These are phyloP conservation scores for Aspergillus nidulans DNA, from an alignment of 495 filamentous ascomycete species.

Conservation along the genomic window DNA sequence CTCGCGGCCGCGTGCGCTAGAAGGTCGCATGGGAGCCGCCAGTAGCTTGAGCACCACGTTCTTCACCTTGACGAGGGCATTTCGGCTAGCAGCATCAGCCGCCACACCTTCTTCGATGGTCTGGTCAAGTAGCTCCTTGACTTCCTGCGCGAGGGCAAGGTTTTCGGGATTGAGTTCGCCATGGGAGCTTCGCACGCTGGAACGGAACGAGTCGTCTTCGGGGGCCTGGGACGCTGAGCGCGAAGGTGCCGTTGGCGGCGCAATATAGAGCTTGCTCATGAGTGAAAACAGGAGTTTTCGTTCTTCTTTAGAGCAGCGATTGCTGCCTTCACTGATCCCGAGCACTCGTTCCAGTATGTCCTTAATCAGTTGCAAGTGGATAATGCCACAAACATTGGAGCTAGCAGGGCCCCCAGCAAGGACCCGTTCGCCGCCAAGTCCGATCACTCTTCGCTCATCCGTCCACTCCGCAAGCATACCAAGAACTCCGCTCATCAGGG, in stretches of 20 bases:
- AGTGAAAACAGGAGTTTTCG: conserved; percentile 74
- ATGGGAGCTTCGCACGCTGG: conserved; percentile 35
- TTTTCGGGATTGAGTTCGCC: conserved; percentile 34
- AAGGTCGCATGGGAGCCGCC: conserved; percentile 32
- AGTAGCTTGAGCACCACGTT: conserved; percentile 50
- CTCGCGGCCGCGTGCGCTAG: conserved; percentile 29
- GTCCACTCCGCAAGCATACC: conserved; percentile 93
- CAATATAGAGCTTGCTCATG: conserved; percentile 78
- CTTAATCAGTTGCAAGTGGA: conserved; percentile 34
- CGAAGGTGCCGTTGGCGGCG: conserved; percentile 43
- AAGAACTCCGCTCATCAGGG: conserved; percentile 66
- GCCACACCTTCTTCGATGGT: conserved; percentile 69
- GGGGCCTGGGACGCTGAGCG: conserved; percentile 37
- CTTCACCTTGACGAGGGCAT: conserved; percentile 76
- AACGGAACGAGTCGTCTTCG: conserved; percentile 39
- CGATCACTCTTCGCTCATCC: conserved; percentile 81
- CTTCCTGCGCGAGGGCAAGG: conserved; percentile 33
- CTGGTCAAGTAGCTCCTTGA: conserved; percentile 51
- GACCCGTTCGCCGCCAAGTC: conserved; percentile 54
- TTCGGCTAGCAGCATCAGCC: conserved; percentile 64
- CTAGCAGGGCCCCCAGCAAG: conserved; percentile 52
- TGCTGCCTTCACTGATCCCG: conserved; percentile 29
- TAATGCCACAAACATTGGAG: conserved; percentile 51
- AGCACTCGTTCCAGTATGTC: conserved; percentile 35
- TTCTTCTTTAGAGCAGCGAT: conserved; percentile 64